Conservation (phyloP, 805 yeast genomes). For the Cyberlindnera meyerae region DNA sequence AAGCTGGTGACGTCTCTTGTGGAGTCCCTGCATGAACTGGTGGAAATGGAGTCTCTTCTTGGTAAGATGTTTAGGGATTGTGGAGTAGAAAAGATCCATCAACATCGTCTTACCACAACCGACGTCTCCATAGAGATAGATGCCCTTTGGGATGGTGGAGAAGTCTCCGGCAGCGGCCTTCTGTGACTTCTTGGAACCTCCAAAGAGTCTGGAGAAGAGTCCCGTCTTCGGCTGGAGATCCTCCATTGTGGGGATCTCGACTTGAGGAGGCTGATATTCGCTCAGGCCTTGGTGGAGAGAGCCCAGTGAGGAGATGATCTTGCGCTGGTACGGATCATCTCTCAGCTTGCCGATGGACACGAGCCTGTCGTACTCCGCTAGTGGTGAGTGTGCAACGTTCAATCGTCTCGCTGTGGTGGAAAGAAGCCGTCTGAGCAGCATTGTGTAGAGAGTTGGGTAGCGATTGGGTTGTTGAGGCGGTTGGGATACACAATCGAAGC, state of each 20-base stretch:
- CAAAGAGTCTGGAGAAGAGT: conserved; percentile 27
- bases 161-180: conserved; percentile 19
- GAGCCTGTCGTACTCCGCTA: conserved; percentile 45
- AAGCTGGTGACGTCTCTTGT: conserved; percentile 78
- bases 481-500: too few species aligned
- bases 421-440: conserved; percentile 8
- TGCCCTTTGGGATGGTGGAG: conserved; percentile 63
- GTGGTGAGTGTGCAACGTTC: conserved; percentile 34
- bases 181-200: conserved; percentile 1
- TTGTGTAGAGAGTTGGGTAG: too few species aligned
- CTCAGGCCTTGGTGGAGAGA: conserved; percentile 50
- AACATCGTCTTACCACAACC: conserved; percentile 99
- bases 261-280: conserved; percentile 58
- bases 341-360: conserved; percentile 47
- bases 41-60: conserved; percentile 89
- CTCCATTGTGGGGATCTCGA: conserved; percentile 46
- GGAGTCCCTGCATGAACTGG: conserved; percentile 93
- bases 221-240: conserved; percentile 48
- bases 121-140: conserved; percentile 93
- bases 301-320: conserved; percentile 59
- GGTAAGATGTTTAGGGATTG: conserved; percentile 73
- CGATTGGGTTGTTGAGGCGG: too few species aligned
- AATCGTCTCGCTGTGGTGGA: conserved; percentile 6
- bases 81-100: conserved; percentile 89
- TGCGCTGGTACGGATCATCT: conserved; percentile 79